These are phyloP conservation scores for Saturnispora besseyi DNA, from an alignment of 805 yeast species.

Conservation along the genomic window DNA sequence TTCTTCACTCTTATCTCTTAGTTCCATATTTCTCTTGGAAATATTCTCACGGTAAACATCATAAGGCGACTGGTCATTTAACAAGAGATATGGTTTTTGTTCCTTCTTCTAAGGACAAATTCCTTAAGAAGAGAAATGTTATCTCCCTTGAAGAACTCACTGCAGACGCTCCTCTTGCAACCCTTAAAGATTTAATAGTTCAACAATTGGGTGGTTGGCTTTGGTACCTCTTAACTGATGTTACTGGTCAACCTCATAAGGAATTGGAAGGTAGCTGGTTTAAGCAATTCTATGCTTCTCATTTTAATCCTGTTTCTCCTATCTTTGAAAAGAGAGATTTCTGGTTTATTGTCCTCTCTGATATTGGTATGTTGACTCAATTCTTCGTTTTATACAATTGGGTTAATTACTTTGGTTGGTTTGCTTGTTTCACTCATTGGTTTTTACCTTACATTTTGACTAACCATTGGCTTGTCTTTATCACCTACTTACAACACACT, in stretches of 20 bases:
- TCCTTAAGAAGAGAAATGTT: constrained; percentile 26
- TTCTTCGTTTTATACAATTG: constrained; percentile 46
- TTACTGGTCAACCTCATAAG: constrained; percentile 62
- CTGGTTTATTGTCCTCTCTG: constrained; percentile 63
- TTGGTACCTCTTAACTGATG: constrained; percentile 56
- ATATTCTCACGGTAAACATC: constrained; percentile 76
- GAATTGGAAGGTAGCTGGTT: constrained; percentile 21
- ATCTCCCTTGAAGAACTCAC: constrained; percentile 42
- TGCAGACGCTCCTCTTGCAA: constrained; percentile 67
- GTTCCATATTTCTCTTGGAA: constrained; percentile 91
- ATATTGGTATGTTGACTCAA: constrained; percentile 58
- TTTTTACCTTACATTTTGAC: constrained; percentile 68
- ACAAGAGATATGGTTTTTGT: constrained; percentile 79
- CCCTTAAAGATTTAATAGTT: constrained; percentile 43
- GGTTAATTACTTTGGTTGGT: constrained; percentile 53
- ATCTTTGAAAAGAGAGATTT: constrained; percentile 66
- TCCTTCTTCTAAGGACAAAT: constrained; percentile 59
- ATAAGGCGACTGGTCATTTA: constrained; percentile 81
- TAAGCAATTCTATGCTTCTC: constrained; percentile 45
- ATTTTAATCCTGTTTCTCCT: constrained; percentile 66
- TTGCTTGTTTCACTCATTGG: constrained; percentile 60
- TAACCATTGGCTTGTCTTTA: constrained; percentile 86
- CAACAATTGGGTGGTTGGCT: constrained; percentile 81
- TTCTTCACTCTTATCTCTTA: constrained; percentile 64
- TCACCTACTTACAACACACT: constrained; percentile 78